Evolutionary conservation across 768 basidiomycete species (phyloP), one percentile per base, ranked within the genome.

Genomic region (Leccinum sublutescens): DNA sequence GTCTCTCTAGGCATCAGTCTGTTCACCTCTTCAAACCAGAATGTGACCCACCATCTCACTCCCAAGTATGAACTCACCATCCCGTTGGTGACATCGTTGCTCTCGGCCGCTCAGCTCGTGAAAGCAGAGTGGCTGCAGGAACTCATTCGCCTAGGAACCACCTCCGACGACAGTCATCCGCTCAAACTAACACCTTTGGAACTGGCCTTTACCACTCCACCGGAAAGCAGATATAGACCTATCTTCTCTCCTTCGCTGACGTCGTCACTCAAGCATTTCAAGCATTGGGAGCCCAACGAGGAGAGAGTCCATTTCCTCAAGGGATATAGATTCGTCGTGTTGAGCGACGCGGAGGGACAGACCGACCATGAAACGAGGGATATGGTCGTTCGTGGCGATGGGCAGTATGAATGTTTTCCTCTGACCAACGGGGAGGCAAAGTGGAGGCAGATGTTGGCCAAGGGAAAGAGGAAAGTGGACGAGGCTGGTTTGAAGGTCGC

Each of bases 61-160:
- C 64, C 83, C 4, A 78, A 77, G 21, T 83, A 81, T 56, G 68
- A 77, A 4, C 75, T 84, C n/a, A 80, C 77, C 8, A 72, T 84
- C 0, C 60, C 77, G 0, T 75, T 85, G 23, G 84, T 83, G 1
- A 73, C 80, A 1, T 88, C 89, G 12, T 77, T 92, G 10, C 71
- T 91, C 15, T 80, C 82, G 3, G 75, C 80, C 0, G 77, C 81
- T 14, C 77, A 79, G 11, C 80, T 91, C 51, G 88, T 87, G 33
- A 89, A 78, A 58, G 77, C 80, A 0, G 85, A 87, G 50, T 93
- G 90, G 90, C 71, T 91, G 25, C 70, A 72, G 7, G 85, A 90
- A 56, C 66, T 89, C 31, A 59, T 91, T 31, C 78, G 80, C 2
- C 74, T 84, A 0, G 85, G 85, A 8, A 71, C 64, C 17, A 64